Evolutionary conservation across 257 asterid species (phyloP), one percentile per base, ranked within the genome.

Genomic region (Anisodus acutangulus): DNA sequence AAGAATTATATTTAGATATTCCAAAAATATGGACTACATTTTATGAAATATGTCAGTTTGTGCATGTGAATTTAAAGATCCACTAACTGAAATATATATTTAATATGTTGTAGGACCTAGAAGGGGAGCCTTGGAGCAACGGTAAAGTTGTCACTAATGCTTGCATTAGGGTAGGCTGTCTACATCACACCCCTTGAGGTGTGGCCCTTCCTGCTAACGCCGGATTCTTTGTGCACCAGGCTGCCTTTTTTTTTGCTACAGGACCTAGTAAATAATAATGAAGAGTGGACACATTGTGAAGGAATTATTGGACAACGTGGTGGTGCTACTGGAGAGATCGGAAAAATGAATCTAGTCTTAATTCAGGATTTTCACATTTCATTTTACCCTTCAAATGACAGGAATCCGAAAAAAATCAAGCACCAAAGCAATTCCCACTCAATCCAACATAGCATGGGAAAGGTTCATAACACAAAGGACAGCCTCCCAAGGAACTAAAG

Each of bases 401-500:
- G 4, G 26, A 69, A 37, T 15, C 39, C 78, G 39, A 69, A 15
- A 16, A 22, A 69, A 13, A 41, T 8, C 26, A 69, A 69, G 78
- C 26, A 69, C 54, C 53, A 16, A 69, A 69, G 78, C 54, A 39
- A 69, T 41, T 69, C 53, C 54, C 39, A 41, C 54, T 3, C 60
- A 55, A 17, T 59, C 66, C 31, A 59, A 59, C 66, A 43, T 45
- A 43, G 54, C 16, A 71, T 43, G 79, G 6, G 10, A 31, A 3
- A 47, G 35, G 37, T 43, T n/a, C 79, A 71, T 45, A 69, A 69
- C 53, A 54, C 54, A 0, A 41, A 39, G 54, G 78, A 31, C 17
- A 69, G 19, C 45, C 81, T 74, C 60, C 62, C 37, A 6, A 74
- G 80, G 58, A 76, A 26, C 60, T 72, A 45, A 51, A 51, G 81